Base-by-base conservation (phyloP, 129 eudicot species). In the Lactuca saligna region DNA sequence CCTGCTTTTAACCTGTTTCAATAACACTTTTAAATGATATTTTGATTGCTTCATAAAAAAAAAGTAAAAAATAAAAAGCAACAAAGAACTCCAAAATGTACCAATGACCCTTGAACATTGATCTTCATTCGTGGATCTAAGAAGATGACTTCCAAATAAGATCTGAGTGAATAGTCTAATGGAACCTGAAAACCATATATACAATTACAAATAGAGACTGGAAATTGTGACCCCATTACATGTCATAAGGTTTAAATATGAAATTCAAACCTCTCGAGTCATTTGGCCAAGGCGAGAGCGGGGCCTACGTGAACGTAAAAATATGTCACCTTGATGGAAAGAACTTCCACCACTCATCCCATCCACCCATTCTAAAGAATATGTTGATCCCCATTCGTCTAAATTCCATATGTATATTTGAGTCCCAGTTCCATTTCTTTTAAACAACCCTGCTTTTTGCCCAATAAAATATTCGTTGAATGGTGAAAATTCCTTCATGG, bases 101-200 rank as follows among this genome's bases (percentile, higher is more conserved):
- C 96, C 89, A 65, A 48, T 73, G 89, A 81, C 68, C 91, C 96
- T 85, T 88, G 96, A 61, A 88, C 85, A 33, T 69, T 70, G 13
- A 88, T 85, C 81, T 85, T 88, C 89, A 88, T 88, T 17, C 96
- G 78, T 37, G 96, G 96, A 64, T 83, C 96, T 54, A 78, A 65
- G 73, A 85, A 85, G 57, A 88, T 83, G 37, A 88, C 91, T 73
- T 88, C 91, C 59, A 88, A 73, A 78, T 83, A 88, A 7, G 84
- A 65, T 58, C 81, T 63, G 3, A 85, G 87, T 6, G 91, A 88
- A 71, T 69, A 88, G 76, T 88, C 96, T 50, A 85, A 31, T 31
- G 77, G 85, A 67, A 88, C 91, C 96, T 88, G 78, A 56, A 77
- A 69, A 41, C 55, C 44, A 25, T 25, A 25, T 25, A 25, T 25